Evolutionary conservation across 2,329 filamentous ascomycete species (phyloP), one percentile per base, ranked within the genome.

Genomic region (Huntiella bhutanensis): DNA sequence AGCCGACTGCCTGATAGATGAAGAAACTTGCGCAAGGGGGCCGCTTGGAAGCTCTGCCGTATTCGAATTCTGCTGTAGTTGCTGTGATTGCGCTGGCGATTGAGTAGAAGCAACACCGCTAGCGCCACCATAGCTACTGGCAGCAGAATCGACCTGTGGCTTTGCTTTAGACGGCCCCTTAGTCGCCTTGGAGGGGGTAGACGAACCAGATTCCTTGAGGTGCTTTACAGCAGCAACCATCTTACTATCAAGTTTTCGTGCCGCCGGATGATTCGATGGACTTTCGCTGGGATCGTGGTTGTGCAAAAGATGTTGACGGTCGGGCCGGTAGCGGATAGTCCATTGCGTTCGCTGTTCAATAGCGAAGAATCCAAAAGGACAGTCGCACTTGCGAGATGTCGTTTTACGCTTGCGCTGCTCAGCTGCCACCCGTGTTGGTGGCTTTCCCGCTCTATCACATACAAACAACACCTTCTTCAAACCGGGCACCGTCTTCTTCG

Each of bases 311-410:
- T 79, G 75, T 44, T 64, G 55, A 4, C 64, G 59, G 51, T 78
- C 70, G 2, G 75, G 75, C 4, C 75, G 70, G 54, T 78, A 79
- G 45, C 75, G 67, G 49, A 80, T 70, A 0, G 73, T 74, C 75
- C 75, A 80, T 53, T 79, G 73, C 0, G 73, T 77, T 49, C 75
- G 66, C 55, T 78, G 73, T 57, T 80, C 75, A 35, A 80, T 75
- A 47, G 75, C 75, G 52, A 79, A 80, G 57, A 80, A 78, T n/a
- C 75, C 75, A 57, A 80, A 80, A 28, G 73, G 73, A 52, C 75
- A 80, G 53, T 78, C 75, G 54, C 75, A 79, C 54, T 80, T 80
- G 40, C 75, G 67, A n/a, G 75, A 79, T 6, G 75, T 77, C 1
- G 75, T 80, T 55, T 75, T 76, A 16, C 73, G 67, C 58, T 79